phyloP scores from a whole-genome alignment of 2,329 filamentous ascomycete genomes.

The Scorias spongiosa region DNA sequence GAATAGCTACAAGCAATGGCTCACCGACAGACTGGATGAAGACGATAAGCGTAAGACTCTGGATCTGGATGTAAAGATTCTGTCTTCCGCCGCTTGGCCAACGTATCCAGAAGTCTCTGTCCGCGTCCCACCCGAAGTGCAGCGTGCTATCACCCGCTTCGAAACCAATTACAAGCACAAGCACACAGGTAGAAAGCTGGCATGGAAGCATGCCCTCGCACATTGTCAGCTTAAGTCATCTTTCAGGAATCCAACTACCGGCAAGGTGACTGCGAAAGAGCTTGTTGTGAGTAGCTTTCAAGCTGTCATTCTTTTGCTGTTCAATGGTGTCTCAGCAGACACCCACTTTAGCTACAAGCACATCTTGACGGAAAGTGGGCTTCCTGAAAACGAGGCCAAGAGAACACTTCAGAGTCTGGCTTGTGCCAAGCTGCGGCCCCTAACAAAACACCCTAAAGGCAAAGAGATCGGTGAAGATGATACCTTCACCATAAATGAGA shows the following conservation, averaged over 20 bases:
- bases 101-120: conserved; percentile 67
- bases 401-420: conserved; percentile 91
- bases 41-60: conserved; percentile 38
- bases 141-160: conserved; percentile 64
- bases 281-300: conserved; percentile 85
- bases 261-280: conserved; percentile 58
- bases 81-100: conserved; percentile 89
- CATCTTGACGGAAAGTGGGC: conserved; percentile 57
- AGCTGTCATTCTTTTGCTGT: conserved; percentile 75
- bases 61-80: conserved; percentile 71
- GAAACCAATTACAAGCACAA: conserved; percentile 77
- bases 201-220: conserved; percentile 86
- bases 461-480: conserved; percentile 61
- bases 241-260: conserved; percentile 37
- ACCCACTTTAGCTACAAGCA: conserved; percentile 59
- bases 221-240: conserved; percentile 73
- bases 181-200: conserved; percentile 71
- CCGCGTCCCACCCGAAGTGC: conserved; percentile 60
- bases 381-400: conserved; percentile 59
- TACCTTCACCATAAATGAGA: conserved; percentile 66
- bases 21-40: conserved; percentile 35
- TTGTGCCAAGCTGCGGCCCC: conserved; percentile 72
- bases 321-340: conserved; percentile 55
- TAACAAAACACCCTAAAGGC: conserved; percentile 72
- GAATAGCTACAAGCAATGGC: conserved; percentile 63